Conservation (phyloP, 2,329 filamentous ascomycete genomes). For the Leptographium wingfieldii region DNA sequence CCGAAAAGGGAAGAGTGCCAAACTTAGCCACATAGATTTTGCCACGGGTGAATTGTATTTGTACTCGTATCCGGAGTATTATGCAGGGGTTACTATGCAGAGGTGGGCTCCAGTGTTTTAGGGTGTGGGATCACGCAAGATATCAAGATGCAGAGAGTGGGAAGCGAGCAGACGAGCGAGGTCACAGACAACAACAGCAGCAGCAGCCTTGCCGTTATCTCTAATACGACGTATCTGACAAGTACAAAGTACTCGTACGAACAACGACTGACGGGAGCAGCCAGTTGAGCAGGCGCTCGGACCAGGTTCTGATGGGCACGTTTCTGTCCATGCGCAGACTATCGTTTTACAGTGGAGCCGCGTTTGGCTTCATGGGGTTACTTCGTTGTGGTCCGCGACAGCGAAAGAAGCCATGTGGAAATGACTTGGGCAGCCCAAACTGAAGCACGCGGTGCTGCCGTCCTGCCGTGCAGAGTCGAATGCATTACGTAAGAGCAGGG, state of each 20-base stretch:
- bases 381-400: background rate
- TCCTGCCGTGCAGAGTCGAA: background rate
- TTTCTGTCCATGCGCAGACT: background rate
- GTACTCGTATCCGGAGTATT: background rate
- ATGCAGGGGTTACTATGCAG: background rate
- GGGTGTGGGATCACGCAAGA: background rate
- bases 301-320: background rate
- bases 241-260: no score
- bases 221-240: background rate
- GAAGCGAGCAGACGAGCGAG: background rate
- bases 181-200: background rate
- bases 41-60: no score
- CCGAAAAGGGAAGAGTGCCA: no score
- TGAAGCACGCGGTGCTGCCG: no score
- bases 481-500: background rate
- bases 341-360: background rate
- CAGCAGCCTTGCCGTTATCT: background rate
- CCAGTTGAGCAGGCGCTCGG: constrained; percentile 1
- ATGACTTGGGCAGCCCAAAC: no score
- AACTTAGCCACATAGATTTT: no score
- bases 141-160: background rate
- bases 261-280: no score
- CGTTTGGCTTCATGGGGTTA: background rate
- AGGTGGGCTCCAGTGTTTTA: background rate
- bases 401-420: no score